phyloP scores from a whole-genome alignment of 257 asterid species.

The Apocynum venetum region DNA sequence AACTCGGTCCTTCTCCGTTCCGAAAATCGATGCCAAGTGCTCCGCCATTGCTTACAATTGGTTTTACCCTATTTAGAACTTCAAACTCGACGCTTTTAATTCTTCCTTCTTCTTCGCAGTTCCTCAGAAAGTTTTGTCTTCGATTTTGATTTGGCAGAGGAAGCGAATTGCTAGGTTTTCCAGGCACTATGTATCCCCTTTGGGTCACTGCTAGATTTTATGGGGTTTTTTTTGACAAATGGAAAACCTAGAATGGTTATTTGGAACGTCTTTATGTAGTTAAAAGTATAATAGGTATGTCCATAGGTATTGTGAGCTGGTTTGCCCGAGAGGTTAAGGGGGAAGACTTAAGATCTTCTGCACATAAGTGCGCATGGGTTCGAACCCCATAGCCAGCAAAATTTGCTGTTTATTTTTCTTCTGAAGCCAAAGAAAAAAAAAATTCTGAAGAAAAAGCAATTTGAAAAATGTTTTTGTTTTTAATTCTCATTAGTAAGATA shows the following conservation, averaged over 20 bases:
- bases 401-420: too few relatives aligned
- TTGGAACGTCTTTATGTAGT: too few relatives aligned
- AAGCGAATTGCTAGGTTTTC: neutral
- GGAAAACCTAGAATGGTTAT: too few relatives aligned
- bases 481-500: too few relatives aligned
- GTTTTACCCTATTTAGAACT: neutral
- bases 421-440: too few relatives aligned
- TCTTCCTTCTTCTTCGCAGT: neutral
- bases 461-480: too few relatives aligned
- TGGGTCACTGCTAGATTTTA: too few relatives aligned
- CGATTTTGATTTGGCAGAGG: neutral
- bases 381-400: slow-evolving; percentile 98
- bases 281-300: neutral
- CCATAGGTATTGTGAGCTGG: slow-evolving; percentile 26
- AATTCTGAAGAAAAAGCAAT: too few relatives aligned
- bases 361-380: slow-evolving; percentile 87
- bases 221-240: too few relatives aligned
- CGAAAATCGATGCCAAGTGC: slow-evolving; percentile 62
- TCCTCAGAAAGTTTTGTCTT: neutral
- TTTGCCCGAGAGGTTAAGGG: slow-evolving; percentile 99
- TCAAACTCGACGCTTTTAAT: neutral
- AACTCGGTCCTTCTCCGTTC: slow-evolving; percentile 74
- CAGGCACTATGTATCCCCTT: too few relatives aligned
- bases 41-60: slow-evolving; percentile 40
- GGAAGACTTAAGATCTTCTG: slow-evolving; percentile 92